Evolutionary conservation across 1,284 basidiomycete species (phyloP).

Genomic region (Trametes pubescens): DNA sequence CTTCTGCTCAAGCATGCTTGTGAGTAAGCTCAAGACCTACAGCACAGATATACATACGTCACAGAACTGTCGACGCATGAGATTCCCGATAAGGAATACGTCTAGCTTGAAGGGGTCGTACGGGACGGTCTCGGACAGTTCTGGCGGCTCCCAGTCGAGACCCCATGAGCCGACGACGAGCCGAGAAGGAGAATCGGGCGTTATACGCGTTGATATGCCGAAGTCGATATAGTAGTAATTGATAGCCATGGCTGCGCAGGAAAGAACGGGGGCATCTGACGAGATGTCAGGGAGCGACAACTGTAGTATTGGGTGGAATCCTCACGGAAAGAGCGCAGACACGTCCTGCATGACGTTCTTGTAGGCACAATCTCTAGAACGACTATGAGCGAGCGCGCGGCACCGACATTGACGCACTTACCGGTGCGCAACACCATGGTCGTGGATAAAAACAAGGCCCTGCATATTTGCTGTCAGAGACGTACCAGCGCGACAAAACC

Average conservation of each 20-base stretch:
- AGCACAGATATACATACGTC: background rate
- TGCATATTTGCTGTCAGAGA: background rate
- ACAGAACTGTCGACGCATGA: background rate
- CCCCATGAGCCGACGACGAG: conserved; percentile 25
- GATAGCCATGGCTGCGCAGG: conserved; percentile 10
- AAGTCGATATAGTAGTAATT: conserved; percentile 43
- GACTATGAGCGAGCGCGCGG: background rate
- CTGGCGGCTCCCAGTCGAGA: conserved; percentile 37
- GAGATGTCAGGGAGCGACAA: background rate
- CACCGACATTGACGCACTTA: too few relatives aligned
- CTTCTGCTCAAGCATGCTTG: conserved; percentile 21
- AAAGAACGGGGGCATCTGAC: background rate
- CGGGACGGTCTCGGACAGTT: conserved; percentile 34
- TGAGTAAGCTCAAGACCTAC: background rate
- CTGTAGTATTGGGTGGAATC: conserved; percentile 3
- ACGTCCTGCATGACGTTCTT: conserved; percentile 40
- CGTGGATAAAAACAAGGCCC: background rate
- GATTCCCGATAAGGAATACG: conserved; percentile 12
- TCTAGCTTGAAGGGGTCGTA: conserved; percentile 43
- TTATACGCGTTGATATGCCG: conserved; percentile 33
- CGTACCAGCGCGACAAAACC: background rate
- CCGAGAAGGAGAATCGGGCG: conserved; percentile 2
- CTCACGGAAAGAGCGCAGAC: conserved; percentile 18
- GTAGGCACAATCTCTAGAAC: conserved; percentile 11
- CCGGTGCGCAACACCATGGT: background rate